Conservation (phyloP, 2,329 filamentous ascomycete species). For the Aspergillus glaucus region DNA sequence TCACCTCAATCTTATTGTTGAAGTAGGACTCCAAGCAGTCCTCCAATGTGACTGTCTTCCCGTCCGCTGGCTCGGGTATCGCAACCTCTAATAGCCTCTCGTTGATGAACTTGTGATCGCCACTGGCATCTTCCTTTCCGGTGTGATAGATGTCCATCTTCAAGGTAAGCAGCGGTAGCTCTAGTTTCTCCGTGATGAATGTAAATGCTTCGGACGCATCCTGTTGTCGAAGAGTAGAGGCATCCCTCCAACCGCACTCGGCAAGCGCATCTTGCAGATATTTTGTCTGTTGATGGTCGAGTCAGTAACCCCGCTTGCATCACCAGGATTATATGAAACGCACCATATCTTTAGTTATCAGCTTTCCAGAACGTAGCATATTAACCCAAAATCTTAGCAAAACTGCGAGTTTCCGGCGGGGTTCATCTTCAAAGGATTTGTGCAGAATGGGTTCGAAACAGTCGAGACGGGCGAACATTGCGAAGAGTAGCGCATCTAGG, state of each 20-base stretch:
- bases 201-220: conserved; percentile 94
- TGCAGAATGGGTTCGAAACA: conserved; percentile 92
- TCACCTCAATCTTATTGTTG: conserved; percentile 86
- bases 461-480: conserved; percentile 87
- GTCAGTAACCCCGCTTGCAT: conserved; percentile 5
- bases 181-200: conserved; percentile 85
- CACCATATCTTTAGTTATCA: conserved; percentile 82
- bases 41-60: conserved; percentile 70
- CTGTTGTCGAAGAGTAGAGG: conserved; percentile 71
- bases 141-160: conserved; percentile 95
- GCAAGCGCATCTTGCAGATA: conserved; percentile 75
- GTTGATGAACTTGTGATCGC: conserved; percentile 92
- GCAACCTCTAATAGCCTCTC: conserved; percentile 86
- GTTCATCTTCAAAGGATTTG: conserved; percentile 67
- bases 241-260: conserved; percentile 84
- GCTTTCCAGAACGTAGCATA: conserved; percentile 72
- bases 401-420: conserved; percentile 66
- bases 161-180: conserved; percentile 78
- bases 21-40: conserved; percentile 92
- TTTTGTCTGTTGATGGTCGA: conserved; percentile 56
- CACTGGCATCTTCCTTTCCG: conserved; percentile 71
- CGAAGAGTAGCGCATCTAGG: conserved; percentile 81
- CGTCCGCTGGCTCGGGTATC: conserved; percentile 62
- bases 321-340: conserved; percentile 6
- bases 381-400: conserved; percentile 89